These are phyloP conservation scores for Venustampulla echinocandica DNA, from an alignment of 495 filamentous ascomycete species.

Conservation along the genomic window DNA sequence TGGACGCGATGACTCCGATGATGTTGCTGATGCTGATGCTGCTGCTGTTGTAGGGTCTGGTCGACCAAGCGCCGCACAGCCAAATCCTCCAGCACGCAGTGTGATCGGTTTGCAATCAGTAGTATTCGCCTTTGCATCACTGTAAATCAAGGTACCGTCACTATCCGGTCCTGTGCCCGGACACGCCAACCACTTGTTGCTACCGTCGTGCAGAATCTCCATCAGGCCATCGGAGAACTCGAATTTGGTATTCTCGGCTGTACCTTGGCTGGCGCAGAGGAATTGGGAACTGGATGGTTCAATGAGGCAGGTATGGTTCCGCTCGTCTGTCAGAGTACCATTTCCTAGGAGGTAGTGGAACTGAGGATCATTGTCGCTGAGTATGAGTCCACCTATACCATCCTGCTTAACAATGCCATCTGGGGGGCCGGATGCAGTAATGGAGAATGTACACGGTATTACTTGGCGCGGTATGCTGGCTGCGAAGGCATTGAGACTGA, in stretches of 20 bases:
- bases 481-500: constrained; percentile 6
- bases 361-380: constrained; percentile 16
- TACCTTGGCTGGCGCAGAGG: constrained; percentile 10
- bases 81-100: constrained; percentile 14
- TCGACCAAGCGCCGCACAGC: constrained; percentile 12
- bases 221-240: constrained; percentile 9
- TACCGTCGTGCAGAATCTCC: constrained; percentile 11
- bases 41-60: not conserved
- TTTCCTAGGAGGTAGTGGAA: constrained; percentile 8
- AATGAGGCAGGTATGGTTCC: constrained; percentile 17
- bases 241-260: constrained; percentile 4
- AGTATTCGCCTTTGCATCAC: constrained; percentile 7
- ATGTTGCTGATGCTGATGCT: not conserved
- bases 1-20: not conserved
- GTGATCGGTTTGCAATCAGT: constrained; percentile 14
- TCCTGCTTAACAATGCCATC: constrained; percentile 11
- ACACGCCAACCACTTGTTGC: constrained; percentile 17
- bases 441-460: constrained; percentile 18
- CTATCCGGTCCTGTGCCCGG: constrained; percentile 7
- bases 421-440: constrained; percentile 12
- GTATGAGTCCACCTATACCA: constrained; percentile 14
- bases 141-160: constrained; percentile 18
- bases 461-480: constrained; percentile 3
- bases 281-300: constrained; percentile 9
- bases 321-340: constrained; percentile 7